Evolutionary conservation across 441 rosid species (phyloP).

Genomic region (Gossypium lobatum): DNA sequence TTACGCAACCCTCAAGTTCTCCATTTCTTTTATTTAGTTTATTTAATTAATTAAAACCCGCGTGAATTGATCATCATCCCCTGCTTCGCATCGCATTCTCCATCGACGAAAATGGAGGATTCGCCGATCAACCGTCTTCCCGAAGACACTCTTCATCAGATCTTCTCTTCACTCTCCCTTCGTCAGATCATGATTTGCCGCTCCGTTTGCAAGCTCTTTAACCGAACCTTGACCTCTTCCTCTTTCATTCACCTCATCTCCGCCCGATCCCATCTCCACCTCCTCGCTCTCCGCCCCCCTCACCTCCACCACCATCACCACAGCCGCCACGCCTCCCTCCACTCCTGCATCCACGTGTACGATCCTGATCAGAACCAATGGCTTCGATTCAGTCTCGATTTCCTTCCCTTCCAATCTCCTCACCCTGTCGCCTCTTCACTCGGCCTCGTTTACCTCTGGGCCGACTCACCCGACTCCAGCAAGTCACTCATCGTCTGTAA

Average conservation of each 20-base stretch:
- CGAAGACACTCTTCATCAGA: slow-evolving; percentile 69
- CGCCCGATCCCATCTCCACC: slow-evolving; percentile 44
- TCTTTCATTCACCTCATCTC: slow-evolving; percentile 57
- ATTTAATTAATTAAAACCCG: neutral
- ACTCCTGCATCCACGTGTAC: slow-evolving; percentile 46
- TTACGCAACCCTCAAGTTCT: neutral
- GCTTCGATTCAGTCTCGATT: slow-evolving; percentile 56
- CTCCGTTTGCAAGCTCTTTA: slow-evolving; percentile 60
- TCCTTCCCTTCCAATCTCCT: slow-evolving; percentile 62
- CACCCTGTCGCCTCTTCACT: slow-evolving; percentile 64
- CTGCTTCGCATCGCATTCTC: neutral
- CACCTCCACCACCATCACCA: slow-evolving; percentile 40
- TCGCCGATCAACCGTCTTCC: slow-evolving; percentile 67
- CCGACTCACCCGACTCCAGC: slow-evolving; percentile 44
- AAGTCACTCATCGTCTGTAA: slow-evolving; percentile 72
- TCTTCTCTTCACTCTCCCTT: slow-evolving; percentile 75
- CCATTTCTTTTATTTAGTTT: neutral
- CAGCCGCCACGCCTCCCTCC: slow-evolving; percentile 14
- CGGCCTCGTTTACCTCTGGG: slow-evolving; percentile 75
- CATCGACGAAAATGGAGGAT: slow-evolving; percentile 38
- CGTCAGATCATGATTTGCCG: slow-evolving; percentile 72
- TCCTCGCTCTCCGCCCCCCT: slow-evolving; percentile 59
- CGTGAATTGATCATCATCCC: neutral
- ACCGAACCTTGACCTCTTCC: slow-evolving; percentile 51
- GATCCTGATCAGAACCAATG: slow-evolving; percentile 54